Percentiles rank a stretch among this genome's conserved stretches.
These are phyloP conservation scores for Mycena olivaceomarginata DNA, from an alignment of 768 basidiomycete genomes.

Conservation along the genomic window DNA sequence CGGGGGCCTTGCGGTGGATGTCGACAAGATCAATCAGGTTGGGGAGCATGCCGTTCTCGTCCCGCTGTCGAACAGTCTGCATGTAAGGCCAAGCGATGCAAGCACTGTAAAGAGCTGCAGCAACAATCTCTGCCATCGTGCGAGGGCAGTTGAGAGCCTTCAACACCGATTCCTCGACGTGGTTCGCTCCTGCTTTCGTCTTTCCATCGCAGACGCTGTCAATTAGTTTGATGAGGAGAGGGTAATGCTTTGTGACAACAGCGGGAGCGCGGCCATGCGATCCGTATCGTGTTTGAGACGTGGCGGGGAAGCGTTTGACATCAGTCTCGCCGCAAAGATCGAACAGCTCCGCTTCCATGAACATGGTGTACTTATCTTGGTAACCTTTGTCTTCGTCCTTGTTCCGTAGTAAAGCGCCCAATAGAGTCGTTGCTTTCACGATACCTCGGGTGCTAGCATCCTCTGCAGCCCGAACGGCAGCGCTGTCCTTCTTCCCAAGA, in stretches of 20 bases:
- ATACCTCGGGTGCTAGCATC: background rate
- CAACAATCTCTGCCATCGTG: background rate
- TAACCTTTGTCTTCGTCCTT: background rate
- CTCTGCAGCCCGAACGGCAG: background rate
- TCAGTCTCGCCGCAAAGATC: background rate
- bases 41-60: background rate
- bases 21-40: background rate
- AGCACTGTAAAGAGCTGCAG: background rate
- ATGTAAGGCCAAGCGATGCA: background rate
- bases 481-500: background rate
- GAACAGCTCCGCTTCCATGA: background rate
- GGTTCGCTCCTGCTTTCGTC: background rate
- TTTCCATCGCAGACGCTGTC: background rate
- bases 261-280: background rate
- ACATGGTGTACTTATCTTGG: background rate
- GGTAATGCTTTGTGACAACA: background rate
- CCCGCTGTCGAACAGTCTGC: background rate
- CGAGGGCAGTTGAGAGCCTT: background rate
- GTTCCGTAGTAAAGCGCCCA: background rate
- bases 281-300: background rate
- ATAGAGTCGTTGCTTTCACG: background rate
- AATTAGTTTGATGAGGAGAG: background rate
- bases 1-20: background rate
- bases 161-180: background rate
- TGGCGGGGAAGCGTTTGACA: background rate